Percentiles rank a stretch among this genome's conserved stretches.
phyloP scores from a whole-genome alignment of 257 asterid genomes.

The Verbena officinalis region DNA sequence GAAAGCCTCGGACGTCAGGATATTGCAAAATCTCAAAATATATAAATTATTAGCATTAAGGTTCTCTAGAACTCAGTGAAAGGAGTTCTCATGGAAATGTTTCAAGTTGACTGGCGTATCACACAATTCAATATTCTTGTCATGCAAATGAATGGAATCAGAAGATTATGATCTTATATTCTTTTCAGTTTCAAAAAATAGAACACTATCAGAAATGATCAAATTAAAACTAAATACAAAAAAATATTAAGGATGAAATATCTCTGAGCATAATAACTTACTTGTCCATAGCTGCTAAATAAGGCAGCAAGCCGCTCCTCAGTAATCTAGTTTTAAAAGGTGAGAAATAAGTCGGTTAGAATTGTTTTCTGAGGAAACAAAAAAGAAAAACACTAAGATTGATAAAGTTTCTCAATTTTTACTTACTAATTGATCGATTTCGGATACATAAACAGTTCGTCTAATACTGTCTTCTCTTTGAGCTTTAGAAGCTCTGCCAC shows the following conservation, averaged over 20 bases:
- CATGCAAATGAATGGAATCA: not conserved
- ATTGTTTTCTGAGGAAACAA: not conserved
- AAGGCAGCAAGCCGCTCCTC: slow-evolving; percentile 88
- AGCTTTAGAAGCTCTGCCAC: slow-evolving; percentile 71
- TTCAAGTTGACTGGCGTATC: not conserved
- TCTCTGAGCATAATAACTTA: slow-evolving; percentile 43
- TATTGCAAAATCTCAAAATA: not conserved
- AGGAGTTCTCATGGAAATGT: not conserved
- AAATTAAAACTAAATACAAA: not conserved
- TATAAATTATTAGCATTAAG: not conserved
- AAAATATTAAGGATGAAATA: not conserved
- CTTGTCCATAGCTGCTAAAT: slow-evolving; percentile 78
- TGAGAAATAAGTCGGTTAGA: slow-evolving; percentile 30
- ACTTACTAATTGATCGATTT: slow-evolving; percentile 74
- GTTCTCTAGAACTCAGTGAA: not conserved
- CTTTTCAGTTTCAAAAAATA: slow-evolving; percentile 10
- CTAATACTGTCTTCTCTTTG: slow-evolving; percentile 86
- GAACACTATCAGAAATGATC: not conserved
- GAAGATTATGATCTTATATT: not conserved
- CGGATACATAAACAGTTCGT: slow-evolving; percentile 89
- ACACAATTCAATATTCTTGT: not conserved
- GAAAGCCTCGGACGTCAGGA: not conserved
- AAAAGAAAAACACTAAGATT: not conserved
- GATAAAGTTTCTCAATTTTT: slow-evolving; percentile 9
- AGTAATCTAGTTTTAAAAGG: slow-evolving; percentile 54